A percentile compares a stretch with the other conserved stretches of the same genome.
Evolutionary conservation across 306 rosid species (phyloP).

Genomic region (Prunus mongolica): DNA sequence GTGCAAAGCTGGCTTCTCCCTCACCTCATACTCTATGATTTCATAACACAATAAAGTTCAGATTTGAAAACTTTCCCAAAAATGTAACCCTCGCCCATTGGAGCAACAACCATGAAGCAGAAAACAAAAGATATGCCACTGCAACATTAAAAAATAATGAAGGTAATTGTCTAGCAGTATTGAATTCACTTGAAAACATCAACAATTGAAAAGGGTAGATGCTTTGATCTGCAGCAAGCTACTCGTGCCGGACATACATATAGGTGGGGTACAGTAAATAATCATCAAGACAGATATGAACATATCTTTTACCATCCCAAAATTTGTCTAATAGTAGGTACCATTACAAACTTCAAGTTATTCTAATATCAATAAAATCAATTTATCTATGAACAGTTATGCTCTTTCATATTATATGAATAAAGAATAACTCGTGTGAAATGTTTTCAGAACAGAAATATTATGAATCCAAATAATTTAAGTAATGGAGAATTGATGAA

Average conservation of each 20-base stretch:
- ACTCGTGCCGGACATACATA: too few species aligned
- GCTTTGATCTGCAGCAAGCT: too few species aligned
- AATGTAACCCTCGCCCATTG: neutral
- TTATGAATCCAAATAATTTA: neutral
- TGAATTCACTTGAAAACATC: neutral
- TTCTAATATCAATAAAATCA: neutral
- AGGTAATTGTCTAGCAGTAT: neutral
- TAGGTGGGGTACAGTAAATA: too few species aligned
- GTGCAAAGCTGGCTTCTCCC: constrained; percentile 66
- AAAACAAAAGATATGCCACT: neutral
- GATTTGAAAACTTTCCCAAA: neutral
- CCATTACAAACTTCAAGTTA: neutral
- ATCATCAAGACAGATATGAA: too few species aligned
- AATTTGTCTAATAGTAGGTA: too few species aligned
- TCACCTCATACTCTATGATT: constrained; percentile 82
- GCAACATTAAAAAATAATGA: neutral
- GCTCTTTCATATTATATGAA: neutral
- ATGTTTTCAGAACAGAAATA: neutral
- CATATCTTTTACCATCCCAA: too few species aligned
- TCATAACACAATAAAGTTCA: constrained; percentile 17
- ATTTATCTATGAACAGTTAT: neutral
- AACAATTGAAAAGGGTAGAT: neutral
- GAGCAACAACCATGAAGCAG: neutral
- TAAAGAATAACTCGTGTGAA: neutral
- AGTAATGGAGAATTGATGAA: neutral